These are phyloP conservation scores for Xylariaceae sp. DNA, from an alignment of 2,329 filamentous ascomycete species.

Conservation along the genomic window DNA sequence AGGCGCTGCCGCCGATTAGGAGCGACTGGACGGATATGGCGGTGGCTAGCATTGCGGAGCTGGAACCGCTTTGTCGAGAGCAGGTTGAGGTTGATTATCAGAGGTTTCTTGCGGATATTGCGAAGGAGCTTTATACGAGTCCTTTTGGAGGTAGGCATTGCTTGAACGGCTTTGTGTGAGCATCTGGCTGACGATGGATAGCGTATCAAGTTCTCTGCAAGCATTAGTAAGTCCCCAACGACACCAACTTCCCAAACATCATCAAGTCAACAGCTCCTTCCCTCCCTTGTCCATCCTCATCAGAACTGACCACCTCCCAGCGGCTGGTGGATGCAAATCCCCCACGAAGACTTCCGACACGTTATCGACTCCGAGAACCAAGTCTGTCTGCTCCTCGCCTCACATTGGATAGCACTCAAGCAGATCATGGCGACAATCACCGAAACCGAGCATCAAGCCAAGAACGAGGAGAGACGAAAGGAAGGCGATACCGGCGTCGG, in stretches of 20 bases:
- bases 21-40: conserved; percentile 47
- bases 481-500: conserved; percentile 37
- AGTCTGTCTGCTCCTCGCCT: conserved; percentile 45
- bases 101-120: conserved; percentile 43
- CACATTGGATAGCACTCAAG: conserved; percentile 55
- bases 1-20: conserved; percentile 44
- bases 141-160: conserved; percentile 50
- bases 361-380: conserved; percentile 48
- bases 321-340: conserved; percentile 57
- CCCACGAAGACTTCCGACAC: conserved; percentile 50
- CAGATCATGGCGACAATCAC: conserved; percentile 53
- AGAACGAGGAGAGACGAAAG: conserved; percentile 22
- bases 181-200: conserved; percentile 19
- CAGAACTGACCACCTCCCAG: conserved; percentile 7
- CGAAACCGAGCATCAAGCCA: conserved; percentile 35
- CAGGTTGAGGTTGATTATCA: conserved; percentile 47
- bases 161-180: too few relatives aligned
- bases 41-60: conserved; percentile 38
- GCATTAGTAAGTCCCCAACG: conserved; percentile 36
- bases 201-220: conserved; percentile 49
- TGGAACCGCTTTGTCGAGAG: conserved; percentile 44
- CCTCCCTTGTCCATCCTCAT: not conserved
- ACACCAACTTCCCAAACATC: not conserved
- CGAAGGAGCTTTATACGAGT: conserved; percentile 50
- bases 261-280: not conserved